Conservation (phyloP, 139 green algal genomes). For the Pleodorina starrii region DNA sequence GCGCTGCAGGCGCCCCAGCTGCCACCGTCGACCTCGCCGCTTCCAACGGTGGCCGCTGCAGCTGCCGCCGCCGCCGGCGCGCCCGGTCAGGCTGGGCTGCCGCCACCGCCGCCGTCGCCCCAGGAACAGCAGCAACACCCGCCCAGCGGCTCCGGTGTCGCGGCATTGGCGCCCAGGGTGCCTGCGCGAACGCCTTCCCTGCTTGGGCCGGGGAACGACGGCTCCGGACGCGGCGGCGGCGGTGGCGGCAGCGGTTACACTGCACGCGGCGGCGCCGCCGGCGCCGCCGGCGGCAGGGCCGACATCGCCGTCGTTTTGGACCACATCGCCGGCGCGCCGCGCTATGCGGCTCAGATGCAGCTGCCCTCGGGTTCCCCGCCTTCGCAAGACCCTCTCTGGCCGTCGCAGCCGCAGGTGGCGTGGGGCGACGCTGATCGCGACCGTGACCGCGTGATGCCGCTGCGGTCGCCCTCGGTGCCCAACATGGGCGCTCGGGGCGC, state of each 20-base stretch:
- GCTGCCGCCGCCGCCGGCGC: no score
- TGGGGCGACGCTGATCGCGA: neutral
- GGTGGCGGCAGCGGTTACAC: no score
- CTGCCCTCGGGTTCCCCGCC: no score
- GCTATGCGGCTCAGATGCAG: neutral
- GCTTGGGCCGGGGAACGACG: neutral
- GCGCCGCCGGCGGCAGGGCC: neutral
- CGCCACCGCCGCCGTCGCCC: no score
- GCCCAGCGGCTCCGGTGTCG: neutral
- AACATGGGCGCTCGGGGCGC: neutral
- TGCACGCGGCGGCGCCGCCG: neutral
- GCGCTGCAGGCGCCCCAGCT: no score
- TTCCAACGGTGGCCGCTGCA: no score
- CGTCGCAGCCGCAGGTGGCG: neutral
- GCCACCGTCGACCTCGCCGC: no score
- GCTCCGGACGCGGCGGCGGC: neutral
- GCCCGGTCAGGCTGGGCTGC: no score
- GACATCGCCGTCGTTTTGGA: neutral
- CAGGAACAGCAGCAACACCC: conserved; percentile 4
- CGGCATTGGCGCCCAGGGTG: neutral
- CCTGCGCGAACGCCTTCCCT: neutral
- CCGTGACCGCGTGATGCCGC: neutral
- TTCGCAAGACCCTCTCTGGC: no score
- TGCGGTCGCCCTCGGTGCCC: conserved; percentile 17
- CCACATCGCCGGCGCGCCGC: neutral